Evolutionary conservation across 2,329 filamentous ascomycete species (phyloP).

Genomic region (Harringtonia aguacate): DNA sequence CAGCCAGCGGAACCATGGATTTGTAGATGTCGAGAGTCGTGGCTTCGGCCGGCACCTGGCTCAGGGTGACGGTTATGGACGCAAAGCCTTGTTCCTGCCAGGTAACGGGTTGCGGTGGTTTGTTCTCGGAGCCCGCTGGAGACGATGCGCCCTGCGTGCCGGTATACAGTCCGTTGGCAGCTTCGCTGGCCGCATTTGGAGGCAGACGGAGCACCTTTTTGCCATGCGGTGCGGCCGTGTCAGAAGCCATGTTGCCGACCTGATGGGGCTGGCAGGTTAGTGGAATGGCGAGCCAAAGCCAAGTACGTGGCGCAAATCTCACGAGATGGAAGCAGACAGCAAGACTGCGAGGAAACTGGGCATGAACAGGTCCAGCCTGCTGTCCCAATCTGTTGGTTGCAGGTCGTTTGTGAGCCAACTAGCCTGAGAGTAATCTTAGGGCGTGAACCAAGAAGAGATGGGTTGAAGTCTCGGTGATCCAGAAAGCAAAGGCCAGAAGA

Average conservation of each 20-base stretch:
- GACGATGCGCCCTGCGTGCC: not conserved
- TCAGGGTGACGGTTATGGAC: conserved; percentile 20
- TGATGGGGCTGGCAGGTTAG: not conserved
- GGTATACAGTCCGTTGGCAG: not conserved
- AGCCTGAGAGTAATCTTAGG: too few relatives aligned
- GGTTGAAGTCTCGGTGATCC: too few relatives aligned
- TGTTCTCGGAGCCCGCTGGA: conserved; percentile 5
- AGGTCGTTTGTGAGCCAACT: too few relatives aligned
- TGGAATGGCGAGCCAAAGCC: too few relatives aligned
- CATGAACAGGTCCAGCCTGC: too few relatives aligned
- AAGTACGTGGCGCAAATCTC: too few relatives aligned
- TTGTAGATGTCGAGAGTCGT: conserved; percentile 36
- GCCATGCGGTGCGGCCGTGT: not conserved
- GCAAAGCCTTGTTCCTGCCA: conserved; percentile 3
- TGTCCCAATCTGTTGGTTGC: too few relatives aligned
- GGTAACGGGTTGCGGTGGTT: not conserved
- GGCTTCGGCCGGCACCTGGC: conserved; percentile 16
- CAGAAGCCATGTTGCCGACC: not conserved
- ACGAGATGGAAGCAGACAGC: too few relatives aligned
- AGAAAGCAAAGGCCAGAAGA: not conserved
- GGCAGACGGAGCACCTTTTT: not conserved
- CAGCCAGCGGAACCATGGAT: conserved; percentile 27
- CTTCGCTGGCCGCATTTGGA: not conserved
- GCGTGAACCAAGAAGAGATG: too few relatives aligned
- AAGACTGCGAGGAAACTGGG: too few relatives aligned